Percentiles rank a stretch among this genome's conserved stretches.
These are phyloP conservation scores for Purshia tridentata DNA, from an alignment of 306 rosid species.

Conservation along the genomic window DNA sequence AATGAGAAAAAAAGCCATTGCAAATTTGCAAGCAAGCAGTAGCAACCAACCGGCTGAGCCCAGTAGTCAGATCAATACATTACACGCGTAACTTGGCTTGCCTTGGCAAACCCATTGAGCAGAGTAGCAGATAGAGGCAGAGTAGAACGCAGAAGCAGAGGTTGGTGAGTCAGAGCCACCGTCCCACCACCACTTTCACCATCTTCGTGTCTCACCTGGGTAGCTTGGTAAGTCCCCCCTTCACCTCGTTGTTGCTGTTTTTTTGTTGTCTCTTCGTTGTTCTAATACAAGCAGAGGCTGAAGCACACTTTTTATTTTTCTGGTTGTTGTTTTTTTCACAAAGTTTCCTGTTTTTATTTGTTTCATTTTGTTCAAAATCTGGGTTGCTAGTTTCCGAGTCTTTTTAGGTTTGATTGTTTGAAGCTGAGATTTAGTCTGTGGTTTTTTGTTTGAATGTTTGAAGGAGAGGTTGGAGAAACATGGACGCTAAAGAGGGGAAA, in stretches of 20 bases:
- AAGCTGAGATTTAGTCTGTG: background rate
- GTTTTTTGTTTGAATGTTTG: background rate
- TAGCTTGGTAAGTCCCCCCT: background rate
- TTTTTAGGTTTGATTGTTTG: background rate
- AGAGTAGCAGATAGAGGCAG: background rate
- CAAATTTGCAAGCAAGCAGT: no score
- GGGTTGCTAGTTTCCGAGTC: background rate
- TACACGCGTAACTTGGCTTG: no score
- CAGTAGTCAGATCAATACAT: background rate
- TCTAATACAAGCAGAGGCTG: background rate
- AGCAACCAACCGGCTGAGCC: no score
- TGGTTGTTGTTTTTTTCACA: background rate
- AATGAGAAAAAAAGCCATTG: no score
- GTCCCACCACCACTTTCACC: background rate
- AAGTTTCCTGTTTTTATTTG: background rate
- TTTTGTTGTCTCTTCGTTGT: background rate
- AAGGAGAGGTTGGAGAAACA: background rate
- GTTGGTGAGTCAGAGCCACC: background rate
- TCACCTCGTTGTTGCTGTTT: background rate
- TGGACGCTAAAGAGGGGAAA: slow-evolving; percentile 5
- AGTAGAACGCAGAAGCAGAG: slow-evolving; percentile 2
- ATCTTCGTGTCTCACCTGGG: background rate
- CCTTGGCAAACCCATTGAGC: background rate
- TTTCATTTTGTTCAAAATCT: background rate
- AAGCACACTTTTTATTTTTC: background rate